Base-by-base conservation (phyloP, 495 filamentous ascomycete species). In the Daldinia bambusicola region DNA sequence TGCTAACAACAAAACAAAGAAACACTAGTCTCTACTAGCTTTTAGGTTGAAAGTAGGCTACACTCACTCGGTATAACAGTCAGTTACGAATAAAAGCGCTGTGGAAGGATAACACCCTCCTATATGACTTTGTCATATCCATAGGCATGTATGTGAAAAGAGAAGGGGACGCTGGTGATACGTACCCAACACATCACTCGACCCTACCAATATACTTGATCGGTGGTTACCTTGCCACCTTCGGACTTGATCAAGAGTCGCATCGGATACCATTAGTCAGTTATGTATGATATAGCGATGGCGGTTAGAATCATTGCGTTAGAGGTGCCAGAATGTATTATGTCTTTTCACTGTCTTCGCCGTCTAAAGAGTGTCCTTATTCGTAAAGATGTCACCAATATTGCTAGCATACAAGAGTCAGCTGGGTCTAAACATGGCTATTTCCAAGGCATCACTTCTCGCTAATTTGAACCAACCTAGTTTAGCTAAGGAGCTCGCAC, bases 41-140 rank as follows among this genome's bases (percentile, higher is more conserved):
- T 51, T 57, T 31, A 40, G 34, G 36, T 67, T 52, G 55, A 64
- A 22, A 60, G 13, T 52, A 61, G 55, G 8, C 40, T 31, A 63
- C 64, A 65, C 32, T 68, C 64, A 22, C 67, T 72, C 64, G 63
- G 69, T 67, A 50, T 51, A 34, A 55, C 55, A 63, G 63, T 71
- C 63, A 67, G 69, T 71, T 67, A 45, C 55, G 45, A 22, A 52
- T 38, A 36, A 62, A 63, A 41, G 26, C 36, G 52, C 12, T 30
- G 14, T 22, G 13, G 18, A 50, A 55, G 41, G 20, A 65, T 45
- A 58, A 8, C 30, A 59, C 16, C 32, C 56, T 57, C 41, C 43
- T 43, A 43, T 40, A 60, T 37, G 36, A 48, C 48, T 50, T 6
- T 10, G 14, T 22, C 16, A 16, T 31, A n/a, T 36, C 37, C 26